Evolutionary conservation across 805 yeast species (phyloP).

Genomic region (Ogataea salicorniae): DNA sequence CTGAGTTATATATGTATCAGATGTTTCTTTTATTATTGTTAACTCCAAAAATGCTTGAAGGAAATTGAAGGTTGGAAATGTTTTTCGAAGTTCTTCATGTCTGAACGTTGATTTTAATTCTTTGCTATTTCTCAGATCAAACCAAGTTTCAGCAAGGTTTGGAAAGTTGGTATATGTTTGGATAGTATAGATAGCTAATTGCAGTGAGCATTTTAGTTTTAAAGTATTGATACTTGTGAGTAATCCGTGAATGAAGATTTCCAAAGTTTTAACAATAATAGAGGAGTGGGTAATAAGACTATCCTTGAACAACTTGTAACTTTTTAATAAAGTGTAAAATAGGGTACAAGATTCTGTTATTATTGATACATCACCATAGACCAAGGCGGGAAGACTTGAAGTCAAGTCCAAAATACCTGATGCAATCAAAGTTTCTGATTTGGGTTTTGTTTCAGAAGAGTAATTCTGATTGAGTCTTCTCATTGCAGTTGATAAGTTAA

Average conservation of each 20-base stretch:
- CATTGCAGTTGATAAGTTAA: constrained; percentile 7
- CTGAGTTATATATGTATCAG: constrained; percentile 6
- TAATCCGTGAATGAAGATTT: constrained; percentile 10
- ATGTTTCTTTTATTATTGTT: constrained; percentile 2
- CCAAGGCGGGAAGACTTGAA: constrained; percentile 1
- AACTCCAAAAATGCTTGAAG: constrained; percentile 8
- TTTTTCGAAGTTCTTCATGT: neutral
- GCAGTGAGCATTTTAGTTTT: constrained; percentile 8
- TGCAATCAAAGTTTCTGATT: constrained; percentile 10
- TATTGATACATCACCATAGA: constrained; percentile 12
- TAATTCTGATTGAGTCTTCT: constrained; percentile 17
- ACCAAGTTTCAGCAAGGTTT: constrained; percentile 15
- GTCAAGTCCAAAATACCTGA: constrained; percentile 10
- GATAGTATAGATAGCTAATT: constrained; percentile 9
- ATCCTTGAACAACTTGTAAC: constrained; percentile 13
- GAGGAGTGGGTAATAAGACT: constrained; percentile 5
- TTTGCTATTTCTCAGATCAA: constrained; percentile 6
- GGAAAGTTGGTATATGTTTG: constrained; percentile 12
- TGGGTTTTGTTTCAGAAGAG: constrained; percentile 5
- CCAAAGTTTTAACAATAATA: constrained; percentile 5
- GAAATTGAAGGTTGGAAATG: constrained; percentile 18
- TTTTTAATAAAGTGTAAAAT: constrained; percentile 9
- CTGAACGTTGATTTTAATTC: constrained; percentile 3
- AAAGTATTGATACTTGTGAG: constrained; percentile 8
- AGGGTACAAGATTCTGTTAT: constrained; percentile 3